Conservation (phyloP, 345 rosid genomes). For the Rhizophora apiculata region DNA sequence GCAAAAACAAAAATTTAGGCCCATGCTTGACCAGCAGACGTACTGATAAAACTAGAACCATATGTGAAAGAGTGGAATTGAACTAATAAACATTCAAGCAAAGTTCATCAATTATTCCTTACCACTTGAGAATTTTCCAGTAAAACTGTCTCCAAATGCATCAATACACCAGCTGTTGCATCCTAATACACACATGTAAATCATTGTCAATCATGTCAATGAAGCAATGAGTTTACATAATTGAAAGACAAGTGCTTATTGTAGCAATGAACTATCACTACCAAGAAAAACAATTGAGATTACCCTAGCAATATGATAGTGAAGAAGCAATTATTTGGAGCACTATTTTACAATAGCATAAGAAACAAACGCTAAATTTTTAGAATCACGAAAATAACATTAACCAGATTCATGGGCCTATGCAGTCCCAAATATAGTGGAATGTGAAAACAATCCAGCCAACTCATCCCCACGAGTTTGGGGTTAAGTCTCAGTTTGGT, state of each 20-base stretch:
- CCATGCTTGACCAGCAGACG: not conserved
- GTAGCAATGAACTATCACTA: no score
- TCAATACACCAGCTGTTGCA: constrained; percentile 56
- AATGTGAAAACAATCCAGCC: no score
- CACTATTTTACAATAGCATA: no score
- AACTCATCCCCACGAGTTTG: no score
- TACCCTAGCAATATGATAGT: no score
- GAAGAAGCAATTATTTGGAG: no score
- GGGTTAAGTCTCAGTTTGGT: no score
- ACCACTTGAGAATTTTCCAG: constrained; percentile 73
- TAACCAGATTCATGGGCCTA: no score
- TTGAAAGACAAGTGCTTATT: not conserved
- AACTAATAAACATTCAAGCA: not conserved
- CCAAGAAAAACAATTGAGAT: not conserved
- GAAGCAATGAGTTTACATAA: not conserved
- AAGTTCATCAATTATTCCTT: constrained; percentile 13
- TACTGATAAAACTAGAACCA: constrained; percentile 13
- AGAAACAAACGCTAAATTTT: no score
- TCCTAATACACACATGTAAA: constrained; percentile 43
- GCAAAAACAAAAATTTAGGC: constrained; percentile 18
- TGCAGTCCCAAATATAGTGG: no score
- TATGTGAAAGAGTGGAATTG: not conserved
- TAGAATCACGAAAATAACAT: no score
- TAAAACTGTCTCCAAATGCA: constrained; percentile 71
- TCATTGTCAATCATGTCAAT: constrained; percentile 4